Conservation (phyloP, 106 monocot species). For the Dendrobium nobile region DNA sequence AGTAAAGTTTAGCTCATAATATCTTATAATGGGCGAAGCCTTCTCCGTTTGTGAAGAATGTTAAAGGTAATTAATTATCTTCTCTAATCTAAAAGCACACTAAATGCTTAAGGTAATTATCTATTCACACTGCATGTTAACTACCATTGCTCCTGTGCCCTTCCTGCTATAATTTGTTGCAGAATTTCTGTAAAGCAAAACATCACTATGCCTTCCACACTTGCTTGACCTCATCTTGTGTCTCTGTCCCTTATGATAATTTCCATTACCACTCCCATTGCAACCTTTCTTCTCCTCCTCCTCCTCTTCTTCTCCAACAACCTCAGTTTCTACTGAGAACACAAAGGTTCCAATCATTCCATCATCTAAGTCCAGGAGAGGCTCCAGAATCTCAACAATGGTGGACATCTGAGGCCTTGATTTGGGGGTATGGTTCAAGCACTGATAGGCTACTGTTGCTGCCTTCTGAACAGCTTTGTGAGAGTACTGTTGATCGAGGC, state of each 20-base stretch:
- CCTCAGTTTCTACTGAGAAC: constrained; percentile 2
- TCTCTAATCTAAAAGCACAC: no score
- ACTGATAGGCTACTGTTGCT: constrained; percentile 50
- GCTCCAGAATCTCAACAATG: constrained; percentile 48
- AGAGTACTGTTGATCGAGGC: constrained; percentile 53
- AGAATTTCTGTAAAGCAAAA: not conserved
- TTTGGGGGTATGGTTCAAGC: constrained; percentile 62
- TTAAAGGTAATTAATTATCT: no score
- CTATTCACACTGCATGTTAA: not conserved
- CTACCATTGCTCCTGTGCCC: not conserved
- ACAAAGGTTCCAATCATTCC: constrained; percentile 9
- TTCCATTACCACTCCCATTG: not conserved
- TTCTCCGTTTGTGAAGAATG: no score
- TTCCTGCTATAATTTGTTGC: not conserved
- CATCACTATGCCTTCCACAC: not conserved
- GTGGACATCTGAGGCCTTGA: constrained; percentile 51
- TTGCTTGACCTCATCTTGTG: constrained; percentile 1
- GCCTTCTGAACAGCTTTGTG: constrained; percentile 35
- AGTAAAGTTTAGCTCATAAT: no score
- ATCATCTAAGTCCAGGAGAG: constrained; percentile 18
- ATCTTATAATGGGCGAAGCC: no score
- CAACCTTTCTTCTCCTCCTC: constrained; percentile 2
- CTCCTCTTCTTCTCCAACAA: not conserved
- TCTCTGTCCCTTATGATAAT: not conserved
- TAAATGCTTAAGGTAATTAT: no score